Base-by-base conservation (phyloP, 169 alveolate genomes). In the Plasmodium chabaudi region DNA sequence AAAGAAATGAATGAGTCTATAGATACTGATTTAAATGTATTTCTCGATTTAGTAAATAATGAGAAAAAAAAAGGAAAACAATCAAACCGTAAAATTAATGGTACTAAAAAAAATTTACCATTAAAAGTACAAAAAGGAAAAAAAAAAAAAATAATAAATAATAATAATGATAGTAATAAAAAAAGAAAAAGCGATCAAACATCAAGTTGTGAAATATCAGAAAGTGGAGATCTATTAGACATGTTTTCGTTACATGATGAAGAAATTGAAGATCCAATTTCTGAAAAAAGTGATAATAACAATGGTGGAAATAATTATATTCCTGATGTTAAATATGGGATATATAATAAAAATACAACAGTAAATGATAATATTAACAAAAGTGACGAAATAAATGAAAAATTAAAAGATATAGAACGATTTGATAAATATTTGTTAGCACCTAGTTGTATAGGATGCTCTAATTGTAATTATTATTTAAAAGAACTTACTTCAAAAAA, bases 401-500 rank as follows among this genome's bases (percentile, higher is more conserved):
- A 49, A 61, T 21, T 75, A 34, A 44, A 46, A 3, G 51, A 46
- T 19, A 68, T 68, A 13, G 44, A 63, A 47, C 19, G 10, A 7
- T 1, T 47, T 19, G 75, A 75, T 51, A 56, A 75, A 75, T 44
- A 61, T 19, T 21, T 75, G 27, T 42, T 56, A 2, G 10, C 12
- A 4, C 19, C 56, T 12, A 15, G 25, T 27, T 17, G 25, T 68
- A 70, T 70, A 47, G 75, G 64, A 61, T 75, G 88, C 27, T 10
- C 67, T 10, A 75, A 61, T 55, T 75, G 88, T 21, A 75, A 63
- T 15, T 17, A 63, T 7, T 63, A 63, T 55, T 63, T 75, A 64
- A 75, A 75, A 63, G 88, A 60, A 47, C 42, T 75, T 19, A 75
- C 75, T 10, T 46, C 34, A 25, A 75, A 65, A 63, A 75, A 75